phyloP scores from a whole-genome alignment of 2,329 filamentous ascomycete genomes.

The Cryphonectria carpinicola region DNA sequence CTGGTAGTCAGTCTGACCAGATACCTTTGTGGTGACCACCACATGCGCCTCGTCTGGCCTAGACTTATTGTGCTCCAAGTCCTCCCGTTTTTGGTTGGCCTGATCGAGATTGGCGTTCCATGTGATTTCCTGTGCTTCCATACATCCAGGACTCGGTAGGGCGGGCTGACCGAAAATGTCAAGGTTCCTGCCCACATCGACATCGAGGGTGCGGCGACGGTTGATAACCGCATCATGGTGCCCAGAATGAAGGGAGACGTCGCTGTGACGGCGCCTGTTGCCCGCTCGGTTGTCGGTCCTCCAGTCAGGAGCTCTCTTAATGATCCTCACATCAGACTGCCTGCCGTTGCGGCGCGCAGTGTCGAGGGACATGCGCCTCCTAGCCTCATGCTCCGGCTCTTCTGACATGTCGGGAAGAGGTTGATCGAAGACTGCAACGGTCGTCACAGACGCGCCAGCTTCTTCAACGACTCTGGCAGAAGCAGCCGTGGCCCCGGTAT shows the following conservation, averaged over 20 bases:
- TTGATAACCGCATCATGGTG: slow-evolving; percentile 19
- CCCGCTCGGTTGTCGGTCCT: slow-evolving; percentile 20
- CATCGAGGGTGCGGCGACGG: slow-evolving; percentile 35
- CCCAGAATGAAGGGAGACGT: neutral
- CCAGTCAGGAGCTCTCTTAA: slow-evolving; percentile 18
- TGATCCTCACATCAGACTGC: slow-evolving; percentile 27
- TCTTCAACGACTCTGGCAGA: neutral
- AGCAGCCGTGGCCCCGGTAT: neutral
- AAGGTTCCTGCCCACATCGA: slow-evolving; percentile 40
- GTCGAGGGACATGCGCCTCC: slow-evolving; percentile 37
- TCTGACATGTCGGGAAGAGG: slow-evolving; percentile 28
- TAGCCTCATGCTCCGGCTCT: slow-evolving; percentile 37
- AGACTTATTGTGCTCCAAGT: neutral
- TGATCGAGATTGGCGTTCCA: no score
- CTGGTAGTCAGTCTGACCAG: neutral
- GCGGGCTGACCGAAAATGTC: slow-evolving; percentile 39
- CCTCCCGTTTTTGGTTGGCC: neutral
- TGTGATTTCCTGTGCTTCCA: neutral
- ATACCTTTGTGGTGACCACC: neutral
- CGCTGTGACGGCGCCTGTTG: slow-evolving; percentile 37
- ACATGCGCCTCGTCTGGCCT: neutral
- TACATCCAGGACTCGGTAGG: neutral
- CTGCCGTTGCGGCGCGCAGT: slow-evolving; percentile 36
- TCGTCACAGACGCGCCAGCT: neutral
- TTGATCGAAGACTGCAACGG: slow-evolving; percentile 36